Percentiles rank a stretch among this genome's conserved stretches.
These are phyloP conservation scores for Wilcoxina mikolae DNA, from an alignment of 495 filamentous ascomycete species.

Conservation along the genomic window DNA sequence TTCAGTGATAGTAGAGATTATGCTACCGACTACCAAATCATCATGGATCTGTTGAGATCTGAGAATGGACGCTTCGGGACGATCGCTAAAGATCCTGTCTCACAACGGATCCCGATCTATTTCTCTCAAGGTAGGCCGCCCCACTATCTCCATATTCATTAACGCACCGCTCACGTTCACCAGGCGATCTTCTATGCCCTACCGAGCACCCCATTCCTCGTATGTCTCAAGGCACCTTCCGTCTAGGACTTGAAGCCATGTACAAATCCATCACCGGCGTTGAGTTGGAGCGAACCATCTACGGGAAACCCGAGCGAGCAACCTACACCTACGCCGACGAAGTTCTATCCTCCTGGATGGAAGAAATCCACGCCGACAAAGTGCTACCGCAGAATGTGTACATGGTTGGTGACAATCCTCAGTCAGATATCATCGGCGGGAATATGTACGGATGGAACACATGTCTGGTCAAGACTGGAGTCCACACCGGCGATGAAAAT, in stretches of 20 bases:
- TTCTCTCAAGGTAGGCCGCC: slow-evolving; percentile 30
- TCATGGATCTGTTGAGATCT: slow-evolving; percentile 65
- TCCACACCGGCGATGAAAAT: slow-evolving; percentile 36
- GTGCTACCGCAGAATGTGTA: slow-evolving; percentile 57
- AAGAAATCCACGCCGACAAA: slow-evolving; percentile 57
- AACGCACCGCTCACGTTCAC: too few relatives aligned
- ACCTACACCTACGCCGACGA: slow-evolving; percentile 74
- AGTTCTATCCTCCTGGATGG: slow-evolving; percentile 61
- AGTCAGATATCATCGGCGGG: slow-evolving; percentile 62
- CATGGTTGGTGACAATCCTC: slow-evolving; percentile 72
- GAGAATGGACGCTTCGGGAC: slow-evolving; percentile 56
- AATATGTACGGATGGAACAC: slow-evolving; percentile 78
- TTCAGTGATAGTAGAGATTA: slow-evolving; percentile 76
- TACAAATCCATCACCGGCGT: slow-evolving; percentile 60
- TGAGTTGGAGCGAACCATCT: slow-evolving; percentile 69
- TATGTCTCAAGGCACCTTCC: slow-evolving; percentile 63
- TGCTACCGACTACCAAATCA: slow-evolving; percentile 70
- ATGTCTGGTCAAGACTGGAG: slow-evolving; percentile 49
- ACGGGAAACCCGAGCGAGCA: slow-evolving; percentile 65
- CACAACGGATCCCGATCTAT: slow-evolving; percentile 50
- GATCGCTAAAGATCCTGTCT: slow-evolving; percentile 49
- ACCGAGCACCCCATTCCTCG: slow-evolving; percentile 59
- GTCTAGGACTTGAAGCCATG: slow-evolving; percentile 62
- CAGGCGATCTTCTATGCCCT: slow-evolving; percentile 62
- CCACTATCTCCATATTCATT: too few relatives aligned